phyloP scores from a whole-genome alignment of 2,329 filamentous ascomycete genomes.

The Coleophoma eucalyptorum region DNA sequence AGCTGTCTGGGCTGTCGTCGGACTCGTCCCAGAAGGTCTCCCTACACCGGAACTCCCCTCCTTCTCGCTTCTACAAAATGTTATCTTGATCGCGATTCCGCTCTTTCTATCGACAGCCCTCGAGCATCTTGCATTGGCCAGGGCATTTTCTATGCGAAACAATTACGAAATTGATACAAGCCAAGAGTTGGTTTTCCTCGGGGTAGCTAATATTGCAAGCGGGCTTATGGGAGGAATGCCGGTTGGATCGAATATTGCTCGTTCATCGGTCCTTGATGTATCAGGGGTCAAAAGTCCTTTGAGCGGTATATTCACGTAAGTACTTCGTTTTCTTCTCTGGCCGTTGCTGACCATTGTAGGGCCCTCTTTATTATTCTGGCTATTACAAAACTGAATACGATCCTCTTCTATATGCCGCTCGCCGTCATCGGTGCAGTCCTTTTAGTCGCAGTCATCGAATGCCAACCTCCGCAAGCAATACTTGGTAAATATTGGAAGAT shows the following conservation, averaged over 20 bases:
- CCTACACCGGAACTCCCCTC: slow-evolving; percentile 44
- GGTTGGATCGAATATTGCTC: slow-evolving; percentile 61
- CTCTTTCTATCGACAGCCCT: slow-evolving; percentile 45
- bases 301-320: slow-evolving; percentile 55
- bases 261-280: slow-evolving; percentile 62
- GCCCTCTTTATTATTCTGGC: not conserved
- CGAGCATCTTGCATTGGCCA: slow-evolving; percentile 61
- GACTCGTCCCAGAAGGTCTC: slow-evolving; percentile 53
- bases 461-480: slow-evolving; percentile 9
- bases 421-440: slow-evolving; percentile 61
- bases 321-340: slow-evolving; percentile 47
- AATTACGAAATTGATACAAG: slow-evolving; percentile 59
- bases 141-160: slow-evolving; percentile 57
- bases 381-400: slow-evolving; percentile 14
- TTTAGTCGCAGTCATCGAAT: slow-evolving; percentile 8
- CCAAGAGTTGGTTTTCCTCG: slow-evolving; percentile 62
- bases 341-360: not conserved
- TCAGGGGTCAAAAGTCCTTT: slow-evolving; percentile 58
- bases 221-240: slow-evolving; percentile 61
- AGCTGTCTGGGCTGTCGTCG: slow-evolving; percentile 35
- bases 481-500: slow-evolving; percentile 59
- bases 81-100: slow-evolving; percentile 50
- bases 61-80: slow-evolving; percentile 43
- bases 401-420: slow-evolving; percentile 64
- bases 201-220: slow-evolving; percentile 58